A percentile compares a stretch with the other conserved stretches of the same genome.
phyloP scores from a whole-genome alignment of 345 rosid species.

The Eucalyptus polyanthemos region DNA sequence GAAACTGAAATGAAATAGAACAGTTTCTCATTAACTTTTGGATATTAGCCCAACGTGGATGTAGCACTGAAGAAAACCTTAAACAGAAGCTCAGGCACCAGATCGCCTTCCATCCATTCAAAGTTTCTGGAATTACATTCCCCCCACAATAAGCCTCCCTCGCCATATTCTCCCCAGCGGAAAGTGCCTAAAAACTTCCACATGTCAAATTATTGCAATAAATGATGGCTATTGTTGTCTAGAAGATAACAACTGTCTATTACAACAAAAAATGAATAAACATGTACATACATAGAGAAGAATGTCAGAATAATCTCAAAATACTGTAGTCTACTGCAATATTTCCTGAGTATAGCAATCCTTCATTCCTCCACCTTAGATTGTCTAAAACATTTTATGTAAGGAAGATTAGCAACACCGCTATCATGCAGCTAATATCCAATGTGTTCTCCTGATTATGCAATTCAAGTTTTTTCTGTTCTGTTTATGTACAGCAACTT shows the following conservation, averaged over 20 bases:
- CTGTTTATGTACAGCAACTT: background rate
- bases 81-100: slow-evolving; percentile 45
- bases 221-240: background rate
- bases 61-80: slow-evolving; percentile 31
- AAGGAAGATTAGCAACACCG: background rate
- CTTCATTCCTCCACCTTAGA: background rate
- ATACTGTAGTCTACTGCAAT: background rate
- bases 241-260: background rate
- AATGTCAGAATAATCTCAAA: background rate
- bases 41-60: background rate
- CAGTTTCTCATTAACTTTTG: background rate
- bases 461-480: background rate
- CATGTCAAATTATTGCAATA: background rate
- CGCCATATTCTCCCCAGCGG: slow-evolving; percentile 98
- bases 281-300: background rate
- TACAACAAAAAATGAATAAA: background rate
- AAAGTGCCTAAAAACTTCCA: slow-evolving; percentile 42
- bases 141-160: slow-evolving; percentile 95
- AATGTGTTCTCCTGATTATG: background rate
- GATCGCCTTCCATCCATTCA: slow-evolving; percentile 88
- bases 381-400: background rate
- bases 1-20: background rate
- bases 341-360: background rate
- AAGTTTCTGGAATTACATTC: slow-evolving; percentile 69
- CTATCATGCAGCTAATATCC: background rate